phyloP scores from a whole-genome alignment of 768 basidiomycete genomes.

The Leccinum uliginosum region DNA sequence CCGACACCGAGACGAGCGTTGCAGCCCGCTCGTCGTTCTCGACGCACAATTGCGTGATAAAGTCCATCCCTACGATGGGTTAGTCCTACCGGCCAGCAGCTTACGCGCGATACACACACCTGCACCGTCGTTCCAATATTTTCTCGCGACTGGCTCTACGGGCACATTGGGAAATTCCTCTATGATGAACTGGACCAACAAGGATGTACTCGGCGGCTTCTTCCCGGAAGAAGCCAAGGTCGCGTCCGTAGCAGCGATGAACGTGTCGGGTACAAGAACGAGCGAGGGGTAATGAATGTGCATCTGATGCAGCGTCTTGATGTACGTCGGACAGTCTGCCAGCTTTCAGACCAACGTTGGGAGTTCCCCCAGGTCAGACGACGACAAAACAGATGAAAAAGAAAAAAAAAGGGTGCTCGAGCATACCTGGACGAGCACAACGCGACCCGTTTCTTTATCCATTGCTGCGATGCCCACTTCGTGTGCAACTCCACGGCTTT shows the following conservation, averaged over 20 bases:
- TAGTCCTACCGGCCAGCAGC: not conserved
- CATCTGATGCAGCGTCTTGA: constrained; percentile 85
- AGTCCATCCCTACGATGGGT: constrained; percentile 59
- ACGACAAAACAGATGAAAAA: not conserved
- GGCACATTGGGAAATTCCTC: constrained; percentile 70
- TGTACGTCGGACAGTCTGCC: constrained; percentile 83
- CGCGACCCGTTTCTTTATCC: constrained; percentile 73
- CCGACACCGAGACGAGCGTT: constrained; percentile 70
- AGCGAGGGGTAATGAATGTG: constrained; percentile 67
- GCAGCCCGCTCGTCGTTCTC: constrained; percentile 81
- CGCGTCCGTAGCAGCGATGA: constrained; percentile 55
- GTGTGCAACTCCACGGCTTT: constrained; percentile 72
- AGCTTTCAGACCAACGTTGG: constrained; percentile 41
- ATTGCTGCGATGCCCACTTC: constrained; percentile 88
- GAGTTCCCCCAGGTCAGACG: not conserved
- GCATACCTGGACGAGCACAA: constrained; percentile 73
- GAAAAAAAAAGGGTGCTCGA: not conserved
- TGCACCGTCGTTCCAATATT: constrained; percentile 81
- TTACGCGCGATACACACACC: constrained; percentile 38
- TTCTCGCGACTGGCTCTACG: constrained; percentile 68
- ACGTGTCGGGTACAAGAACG: constrained; percentile 81
- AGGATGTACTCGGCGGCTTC: constrained; percentile 44
- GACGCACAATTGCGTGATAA: constrained; percentile 70
- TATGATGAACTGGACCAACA: constrained; percentile 67
- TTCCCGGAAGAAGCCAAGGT: constrained; percentile 41